Evolutionary conservation across 331 rosid genomes (phyloP), one percentile per base, ranked within the genome.

Genomic region (Cydonia oblonga): DNA sequence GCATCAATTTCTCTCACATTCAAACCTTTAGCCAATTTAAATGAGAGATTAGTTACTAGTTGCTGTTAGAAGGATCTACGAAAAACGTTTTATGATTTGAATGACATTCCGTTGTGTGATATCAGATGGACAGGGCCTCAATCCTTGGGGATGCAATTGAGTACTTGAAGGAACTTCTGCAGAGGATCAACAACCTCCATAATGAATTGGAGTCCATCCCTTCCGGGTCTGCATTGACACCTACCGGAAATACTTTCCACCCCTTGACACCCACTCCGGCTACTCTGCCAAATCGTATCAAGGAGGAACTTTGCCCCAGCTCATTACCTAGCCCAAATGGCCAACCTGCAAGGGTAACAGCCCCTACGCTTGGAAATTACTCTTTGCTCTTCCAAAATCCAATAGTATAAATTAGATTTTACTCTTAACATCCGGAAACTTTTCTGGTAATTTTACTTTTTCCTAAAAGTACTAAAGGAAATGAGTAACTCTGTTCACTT

Each of bases 81-180:
- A 8, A 71, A 5, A 74, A 18, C 58, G 40, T 40, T 44, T 12
- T 24, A 46, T 49, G 75, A 59, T 19, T 38, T 22, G 63, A 72
- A 24, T 72, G 19, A 28, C 60, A 44, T 18, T 59, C 1, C 30
- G 14, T 28, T 1, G 9, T 71, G 79, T 44, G 53, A 51, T 71
- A 25, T 58, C 78, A 89, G 97, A 91, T 91, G 97, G 97, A 91
- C 70, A 86, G 91, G 84, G 91, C 97, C 53, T 87, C 96, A 40
- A 91, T 91, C 26, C 96, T 91, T 24, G 97, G 97, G 73, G 96
- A 89, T 64, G 96, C 93, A 68, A 83, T 87, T 2, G 96, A 91
- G 49, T 87, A 91, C 87, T 76, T 89, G 81, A 91, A 91, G 78
- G 97, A 86, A 70, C 97, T 91, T 71, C 80, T 87, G 65, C 90